Conservation (phyloP, 2,329 filamentous ascomycete genomes). For the Scopulariopsis brevicaulis region DNA sequence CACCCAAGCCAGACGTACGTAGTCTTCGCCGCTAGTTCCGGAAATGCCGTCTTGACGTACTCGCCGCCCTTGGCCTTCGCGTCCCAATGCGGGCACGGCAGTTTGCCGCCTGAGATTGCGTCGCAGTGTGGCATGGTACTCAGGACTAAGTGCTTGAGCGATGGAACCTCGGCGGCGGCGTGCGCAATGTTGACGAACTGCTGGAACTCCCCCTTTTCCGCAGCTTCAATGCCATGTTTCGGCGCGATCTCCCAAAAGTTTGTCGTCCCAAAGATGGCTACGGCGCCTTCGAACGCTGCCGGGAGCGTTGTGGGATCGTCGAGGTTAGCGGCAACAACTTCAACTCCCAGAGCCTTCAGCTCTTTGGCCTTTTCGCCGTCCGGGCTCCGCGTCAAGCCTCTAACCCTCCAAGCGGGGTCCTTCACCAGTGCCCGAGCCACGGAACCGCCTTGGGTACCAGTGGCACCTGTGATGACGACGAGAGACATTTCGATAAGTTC, state of each 20-base stretch:
- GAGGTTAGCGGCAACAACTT: slow-evolving; percentile 13
- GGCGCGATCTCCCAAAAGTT: slow-evolving; percentile 14
- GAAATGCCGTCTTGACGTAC: slow-evolving; percentile 12
- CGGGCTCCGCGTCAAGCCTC: slow-evolving; percentile 14
- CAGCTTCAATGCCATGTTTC: slow-evolving; percentile 9
- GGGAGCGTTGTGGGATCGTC: slow-evolving; percentile 8
- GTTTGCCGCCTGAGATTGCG: not conserved
- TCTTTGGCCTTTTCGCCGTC: slow-evolving; percentile 8
- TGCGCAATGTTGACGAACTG: slow-evolving; percentile 24
- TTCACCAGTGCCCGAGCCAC: slow-evolving; percentile 9
- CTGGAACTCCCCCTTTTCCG: slow-evolving; percentile 17
- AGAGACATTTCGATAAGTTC: not conserved
- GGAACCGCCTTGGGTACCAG: slow-evolving; percentile 10
- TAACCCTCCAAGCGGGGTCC: slow-evolving; percentile 11
- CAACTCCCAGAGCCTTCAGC: slow-evolving; percentile 9
- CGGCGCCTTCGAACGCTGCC: slow-evolving; percentile 12
- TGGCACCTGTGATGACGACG: not conserved
- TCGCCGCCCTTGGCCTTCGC: slow-evolving; percentile 21
- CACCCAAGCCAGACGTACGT: slow-evolving; percentile 9
- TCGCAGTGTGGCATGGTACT: slow-evolving; percentile 23
- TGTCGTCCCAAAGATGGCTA: slow-evolving; percentile 16
- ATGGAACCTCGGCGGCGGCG: slow-evolving; percentile 17
- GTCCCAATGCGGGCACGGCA: slow-evolving; percentile 21
- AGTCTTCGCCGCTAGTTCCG: slow-evolving; percentile 12
- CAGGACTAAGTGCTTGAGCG: slow-evolving; percentile 24